A percentile compares a stretch with the other conserved stretches of the same genome.
phyloP scores from a whole-genome alignment of 106 monocot species.

The Dioscorea zingiberensis region DNA sequence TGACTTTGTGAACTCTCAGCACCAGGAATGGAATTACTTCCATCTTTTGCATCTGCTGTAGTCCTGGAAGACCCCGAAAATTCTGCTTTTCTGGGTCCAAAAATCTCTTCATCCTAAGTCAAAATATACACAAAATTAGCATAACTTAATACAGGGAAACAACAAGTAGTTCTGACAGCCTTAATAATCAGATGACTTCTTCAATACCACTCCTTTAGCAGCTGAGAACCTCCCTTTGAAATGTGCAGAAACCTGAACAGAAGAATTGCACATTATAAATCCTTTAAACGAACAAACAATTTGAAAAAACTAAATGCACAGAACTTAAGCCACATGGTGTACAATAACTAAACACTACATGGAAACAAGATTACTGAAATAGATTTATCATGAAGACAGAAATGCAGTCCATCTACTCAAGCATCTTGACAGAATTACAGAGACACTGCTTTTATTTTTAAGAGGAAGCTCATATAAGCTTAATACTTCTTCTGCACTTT shows the following conservation, averaged over 20 bases:
- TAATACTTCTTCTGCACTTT: neutral
- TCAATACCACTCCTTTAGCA: constrained; percentile 66
- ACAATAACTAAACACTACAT: neutral
- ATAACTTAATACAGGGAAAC: neutral
- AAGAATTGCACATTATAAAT: neutral
- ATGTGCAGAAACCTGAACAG: constrained; percentile 48
- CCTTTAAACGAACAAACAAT: neutral
- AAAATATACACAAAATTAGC: constrained; percentile 2
- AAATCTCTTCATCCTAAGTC: constrained; percentile 62
- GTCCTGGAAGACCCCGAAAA: constrained; percentile 26
- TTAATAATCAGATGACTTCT: neutral
- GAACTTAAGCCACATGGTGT: neutral
- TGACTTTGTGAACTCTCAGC: constrained; percentile 21
- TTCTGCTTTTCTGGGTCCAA: constrained; percentile 61
- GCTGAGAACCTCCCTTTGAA: constrained; percentile 57
- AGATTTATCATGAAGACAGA: no score
- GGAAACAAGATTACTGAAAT: no score
- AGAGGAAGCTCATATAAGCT: no score
- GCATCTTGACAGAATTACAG: neutral
- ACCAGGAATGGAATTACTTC: constrained; percentile 13
- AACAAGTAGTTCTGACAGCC: neutral
- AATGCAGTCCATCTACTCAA: neutral
- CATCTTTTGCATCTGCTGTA: constrained; percentile 11
- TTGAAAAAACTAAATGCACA: neutral
- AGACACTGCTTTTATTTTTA: neutral